Conservation (phyloP, 2,329 filamentous ascomycete species). For the Fusarium brachygibbosum region DNA sequence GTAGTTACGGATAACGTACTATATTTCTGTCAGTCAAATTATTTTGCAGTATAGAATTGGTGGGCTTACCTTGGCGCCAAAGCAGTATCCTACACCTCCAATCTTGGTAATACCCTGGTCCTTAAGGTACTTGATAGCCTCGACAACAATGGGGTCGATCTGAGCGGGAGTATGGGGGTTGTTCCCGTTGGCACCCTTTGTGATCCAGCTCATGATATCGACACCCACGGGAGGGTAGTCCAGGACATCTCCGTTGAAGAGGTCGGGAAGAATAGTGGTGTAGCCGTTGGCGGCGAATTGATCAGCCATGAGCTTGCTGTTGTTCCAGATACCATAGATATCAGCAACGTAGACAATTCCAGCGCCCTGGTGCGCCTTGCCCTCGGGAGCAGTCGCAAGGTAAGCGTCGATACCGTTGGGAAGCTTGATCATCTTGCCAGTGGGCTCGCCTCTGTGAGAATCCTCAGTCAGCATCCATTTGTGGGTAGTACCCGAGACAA, state of each 20-base stretch:
- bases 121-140: constrained; percentile 67
- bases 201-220: constrained; percentile 54
- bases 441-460: constrained; percentile 60
- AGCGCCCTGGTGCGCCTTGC: constrained; percentile 44
- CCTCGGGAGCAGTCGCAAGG: constrained; percentile 60
- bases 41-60: rapidly evolving
- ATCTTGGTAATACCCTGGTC: constrained; percentile 66
- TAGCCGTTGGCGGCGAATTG: constrained; percentile 56
- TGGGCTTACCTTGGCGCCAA: constrained; percentile 69
- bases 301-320: constrained; percentile 60
- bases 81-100: constrained; percentile 74
- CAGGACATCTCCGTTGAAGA: constrained; percentile 57
- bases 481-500: neutral
- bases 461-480: neutral
- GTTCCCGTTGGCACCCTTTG: constrained; percentile 61
- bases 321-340: constrained; percentile 56
- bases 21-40: neutral
- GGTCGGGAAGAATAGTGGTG: constrained; percentile 55
- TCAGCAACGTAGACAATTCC: constrained; percentile 57
- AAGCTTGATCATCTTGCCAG: constrained; percentile 62
- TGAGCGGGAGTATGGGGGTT: constrained; percentile 58
- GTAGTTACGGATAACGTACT: constrained; percentile 79
- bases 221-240: constrained; percentile 46
- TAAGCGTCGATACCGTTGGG: constrained; percentile 63
- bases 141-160: constrained; percentile 54